phyloP scores from a whole-genome alignment of 345 rosid genomes.

The Lepidium aucheri region DNA sequence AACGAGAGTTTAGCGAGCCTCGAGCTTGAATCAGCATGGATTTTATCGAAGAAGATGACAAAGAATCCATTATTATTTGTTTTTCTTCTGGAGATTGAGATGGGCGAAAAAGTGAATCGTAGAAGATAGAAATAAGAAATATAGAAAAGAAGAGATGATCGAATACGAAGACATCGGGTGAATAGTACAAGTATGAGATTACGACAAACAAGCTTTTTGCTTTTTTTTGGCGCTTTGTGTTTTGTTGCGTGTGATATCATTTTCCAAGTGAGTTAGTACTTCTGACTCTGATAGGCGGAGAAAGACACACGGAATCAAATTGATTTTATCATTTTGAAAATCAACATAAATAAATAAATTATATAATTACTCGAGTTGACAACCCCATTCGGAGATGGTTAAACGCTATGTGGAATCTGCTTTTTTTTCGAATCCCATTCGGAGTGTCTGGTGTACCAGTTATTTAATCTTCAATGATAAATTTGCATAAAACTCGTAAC shows the following conservation, averaged over 20 bases:
- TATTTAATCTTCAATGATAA: too few species aligned
- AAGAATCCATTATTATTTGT: constrained; percentile 20
- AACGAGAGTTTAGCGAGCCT: constrained; percentile 46
- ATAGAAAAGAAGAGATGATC: background rate
- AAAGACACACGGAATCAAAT: background rate
- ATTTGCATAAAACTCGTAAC: background rate
- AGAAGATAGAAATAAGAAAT: background rate
- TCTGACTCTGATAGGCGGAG: background rate
- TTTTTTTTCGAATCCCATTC: too few species aligned
- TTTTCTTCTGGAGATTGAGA: background rate
- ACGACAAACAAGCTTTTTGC: background rate
- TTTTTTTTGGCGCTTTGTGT: constrained; percentile 11
- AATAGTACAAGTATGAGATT: background rate
- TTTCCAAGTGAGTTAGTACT: background rate
- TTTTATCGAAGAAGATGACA: constrained; percentile 22
- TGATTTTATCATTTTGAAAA: background rate
- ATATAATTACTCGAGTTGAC: too few species aligned
- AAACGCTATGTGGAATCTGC: background rate
- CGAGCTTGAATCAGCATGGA: constrained; percentile 30
- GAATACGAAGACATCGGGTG: too few species aligned
- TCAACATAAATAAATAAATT: too few species aligned
- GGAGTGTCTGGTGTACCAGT: too few species aligned
- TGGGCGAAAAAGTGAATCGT: background rate
- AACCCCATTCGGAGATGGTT: too few species aligned
- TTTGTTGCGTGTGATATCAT: constrained; percentile 11